Evolutionary conservation across 148 eudicot genomes (phyloP).

Genomic region (Talinum fruticosum): DNA sequence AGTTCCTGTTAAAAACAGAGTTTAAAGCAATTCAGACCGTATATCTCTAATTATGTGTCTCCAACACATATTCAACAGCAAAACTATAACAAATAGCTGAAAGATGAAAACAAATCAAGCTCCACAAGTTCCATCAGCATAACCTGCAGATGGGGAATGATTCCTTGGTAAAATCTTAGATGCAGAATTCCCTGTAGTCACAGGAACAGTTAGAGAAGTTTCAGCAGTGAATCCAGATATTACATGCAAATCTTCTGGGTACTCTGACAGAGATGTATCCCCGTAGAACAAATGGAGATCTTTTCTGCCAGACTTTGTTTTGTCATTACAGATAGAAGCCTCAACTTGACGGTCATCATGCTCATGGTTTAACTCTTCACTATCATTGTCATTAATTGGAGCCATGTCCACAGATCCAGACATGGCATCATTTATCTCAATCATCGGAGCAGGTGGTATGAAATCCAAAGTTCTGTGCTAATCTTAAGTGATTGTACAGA

Average conservation of each 20-base stretch:
- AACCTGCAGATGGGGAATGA: slow-evolving; percentile 46
- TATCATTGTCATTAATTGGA: slow-evolving; percentile 20
- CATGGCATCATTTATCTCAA: slow-evolving; percentile 27
- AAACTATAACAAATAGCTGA: slow-evolving; percentile 3
- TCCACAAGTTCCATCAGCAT: slow-evolving; percentile 18
- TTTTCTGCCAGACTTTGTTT: slow-evolving; percentile 32
- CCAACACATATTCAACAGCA: slow-evolving; percentile 5
- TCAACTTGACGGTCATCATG: slow-evolving; percentile 25
- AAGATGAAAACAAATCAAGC: slow-evolving; percentile 12
- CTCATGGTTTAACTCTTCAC: slow-evolving; percentile 21
- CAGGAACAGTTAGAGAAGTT: slow-evolving; percentile 30
- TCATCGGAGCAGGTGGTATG: slow-evolving; percentile 22
- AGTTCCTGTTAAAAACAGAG: slow-evolving; percentile 34
- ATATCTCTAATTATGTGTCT: slow-evolving; percentile 8
- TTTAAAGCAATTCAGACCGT: slow-evolving; percentile 14
- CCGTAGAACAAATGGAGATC: slow-evolving; percentile 61
- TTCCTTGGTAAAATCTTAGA: slow-evolving; percentile 26
- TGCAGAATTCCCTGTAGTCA: slow-evolving; percentile 25
- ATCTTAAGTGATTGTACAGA: slow-evolving; percentile 20
- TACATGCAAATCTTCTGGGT: slow-evolving; percentile 29
- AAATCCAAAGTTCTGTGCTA: slow-evolving; percentile 24
- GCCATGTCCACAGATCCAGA: slow-evolving; percentile 21
- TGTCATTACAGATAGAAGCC: slow-evolving; percentile 20
- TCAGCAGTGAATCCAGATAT: slow-evolving; percentile 28
- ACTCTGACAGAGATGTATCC: slow-evolving; percentile 22